phyloP scores from a whole-genome alignment of 2,329 filamentous ascomycete genomes.

The Tolypocladium amazonense region DNA sequence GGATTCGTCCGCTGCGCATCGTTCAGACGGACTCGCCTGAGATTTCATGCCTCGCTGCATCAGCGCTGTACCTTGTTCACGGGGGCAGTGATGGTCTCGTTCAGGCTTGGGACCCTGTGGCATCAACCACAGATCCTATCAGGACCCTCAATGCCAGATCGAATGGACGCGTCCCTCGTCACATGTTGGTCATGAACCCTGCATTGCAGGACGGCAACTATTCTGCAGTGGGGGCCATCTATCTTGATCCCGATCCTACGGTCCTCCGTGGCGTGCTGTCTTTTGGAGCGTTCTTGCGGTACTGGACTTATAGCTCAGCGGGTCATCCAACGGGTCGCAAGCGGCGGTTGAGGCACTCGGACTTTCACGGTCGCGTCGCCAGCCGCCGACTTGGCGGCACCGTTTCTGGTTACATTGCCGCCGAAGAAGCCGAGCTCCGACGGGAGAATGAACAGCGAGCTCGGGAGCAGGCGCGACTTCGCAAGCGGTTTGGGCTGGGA shows the following conservation, averaged over 20 bases:
- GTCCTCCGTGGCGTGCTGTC: conserved; percentile 77
- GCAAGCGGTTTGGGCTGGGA: conserved; percentile 74
- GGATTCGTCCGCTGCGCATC: conserved; percentile 60
- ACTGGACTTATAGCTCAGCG: conserved; percentile 87
- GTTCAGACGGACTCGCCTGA: conserved; percentile 87
- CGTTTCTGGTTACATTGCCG: conserved; percentile 71
- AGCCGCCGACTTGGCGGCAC: conserved; percentile 52
- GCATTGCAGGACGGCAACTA: conserved; percentile 60
- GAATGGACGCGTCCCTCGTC: conserved; percentile 69
- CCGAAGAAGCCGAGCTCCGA: conserved; percentile 74
- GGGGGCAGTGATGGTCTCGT: conserved; percentile 92
- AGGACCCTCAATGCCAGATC: conserved; percentile 81
- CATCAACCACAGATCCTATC: conserved; percentile 66
- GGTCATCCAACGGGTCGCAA: conserved; percentile 68
- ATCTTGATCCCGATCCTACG: conserved; percentile 78
- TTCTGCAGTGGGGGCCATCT: conserved; percentile 73
- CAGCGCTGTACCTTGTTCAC: conserved; percentile 80
- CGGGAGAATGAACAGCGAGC: conserved; percentile 56
- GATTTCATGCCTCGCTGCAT: conserved; percentile 72
- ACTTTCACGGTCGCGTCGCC: conserved; percentile 38
- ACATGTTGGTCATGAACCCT: conserved; percentile 44
- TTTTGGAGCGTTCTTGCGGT: conserved; percentile 77
- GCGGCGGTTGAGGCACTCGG: conserved; percentile 63
- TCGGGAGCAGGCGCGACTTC: conserved; percentile 60
- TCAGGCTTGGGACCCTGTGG: conserved; percentile 93